Conservation (phyloP, 2,329 filamentous ascomycete genomes). For the Elsinoe fawcettii region DNA sequence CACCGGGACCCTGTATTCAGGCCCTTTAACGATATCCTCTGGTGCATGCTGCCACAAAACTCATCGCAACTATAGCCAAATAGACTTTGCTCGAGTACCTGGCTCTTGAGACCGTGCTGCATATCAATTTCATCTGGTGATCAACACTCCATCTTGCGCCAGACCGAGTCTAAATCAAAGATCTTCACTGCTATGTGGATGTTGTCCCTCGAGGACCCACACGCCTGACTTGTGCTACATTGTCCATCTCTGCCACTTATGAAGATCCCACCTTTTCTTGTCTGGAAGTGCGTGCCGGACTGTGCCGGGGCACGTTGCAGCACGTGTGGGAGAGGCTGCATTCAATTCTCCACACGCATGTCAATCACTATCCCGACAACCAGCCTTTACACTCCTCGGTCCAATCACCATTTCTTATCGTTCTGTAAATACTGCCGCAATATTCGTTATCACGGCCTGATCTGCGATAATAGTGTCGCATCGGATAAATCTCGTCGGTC, state of each 20-base stretch:
- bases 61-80: background rate
- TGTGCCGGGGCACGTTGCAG: conserved; percentile 5
- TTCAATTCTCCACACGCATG: background rate
- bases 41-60: background rate
- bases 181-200: background rate
- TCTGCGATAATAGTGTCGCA: conserved; percentile 1
- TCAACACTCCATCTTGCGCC: background rate
- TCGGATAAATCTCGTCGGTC: conserved; percentile 8
- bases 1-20: background rate
- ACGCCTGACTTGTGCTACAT: background rate
- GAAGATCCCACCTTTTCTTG: background rate
- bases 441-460: background rate
- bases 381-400: background rate
- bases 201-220: background rate
- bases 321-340: conserved; percentile 8
- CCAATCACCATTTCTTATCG: conserved; percentile 2
- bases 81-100: background rate
- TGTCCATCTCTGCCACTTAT: background rate
- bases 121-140: background rate
- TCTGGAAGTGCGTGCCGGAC: background rate
- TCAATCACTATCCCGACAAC: conserved; percentile 2
- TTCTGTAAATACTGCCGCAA: background rate
- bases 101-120: background rate
- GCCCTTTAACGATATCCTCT: background rate
- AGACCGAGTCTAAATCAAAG: background rate